Base-by-base conservation (phyloP, 352 stramenopile genomes). In the Phytophthora cactorum region DNA sequence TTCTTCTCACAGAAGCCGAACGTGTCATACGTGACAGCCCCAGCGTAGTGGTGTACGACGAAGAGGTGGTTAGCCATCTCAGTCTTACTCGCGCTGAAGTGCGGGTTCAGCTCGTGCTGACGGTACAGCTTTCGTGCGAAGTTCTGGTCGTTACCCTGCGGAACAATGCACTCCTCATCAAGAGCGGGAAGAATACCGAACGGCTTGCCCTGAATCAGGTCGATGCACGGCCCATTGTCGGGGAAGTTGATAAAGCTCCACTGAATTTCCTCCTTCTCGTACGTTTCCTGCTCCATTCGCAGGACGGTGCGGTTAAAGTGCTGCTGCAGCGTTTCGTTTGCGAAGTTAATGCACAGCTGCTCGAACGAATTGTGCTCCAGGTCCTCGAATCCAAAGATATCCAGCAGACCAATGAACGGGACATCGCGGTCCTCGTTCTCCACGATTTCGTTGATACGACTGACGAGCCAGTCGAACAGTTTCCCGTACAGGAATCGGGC, bases 1-100 rank as follows among this genome's bases (percentile, higher is more conserved):
- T 99, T 99, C 82, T 99, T 99, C 55, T 99, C 97, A 22, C 98
- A 91, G 71, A 98, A 99, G 12, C 92, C 90, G 45, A 97, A 96
- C 15, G 89, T 91, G 47, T 91, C 82, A 74, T 99, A 99, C 66
- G 88, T 74, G n/a, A 99, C 96, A 32, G 80, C 74, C 28, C 93
- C 94, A 51, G 96, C 96, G 68, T 98, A 99, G 79, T 99, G 96
- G 52, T 93, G 79, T 29, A 94, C 77, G 36, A 92, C 82, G 57
- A 93, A 93, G 14, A 91, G 63, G 49, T 94, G 84, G 69, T 93
- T 93, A 6, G 84, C 86, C 51, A 91, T 79, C 59, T 92, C 80
- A 2, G 85, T 91, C 66, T 92, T 92, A 72, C 69, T 87, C 1
- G 86, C 87, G 34, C 79, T 87, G 38, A 94, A 92, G 72, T 95